Base-by-base conservation (phyloP, 257 asterid genomes). In the Scutellaria minor region DNA sequence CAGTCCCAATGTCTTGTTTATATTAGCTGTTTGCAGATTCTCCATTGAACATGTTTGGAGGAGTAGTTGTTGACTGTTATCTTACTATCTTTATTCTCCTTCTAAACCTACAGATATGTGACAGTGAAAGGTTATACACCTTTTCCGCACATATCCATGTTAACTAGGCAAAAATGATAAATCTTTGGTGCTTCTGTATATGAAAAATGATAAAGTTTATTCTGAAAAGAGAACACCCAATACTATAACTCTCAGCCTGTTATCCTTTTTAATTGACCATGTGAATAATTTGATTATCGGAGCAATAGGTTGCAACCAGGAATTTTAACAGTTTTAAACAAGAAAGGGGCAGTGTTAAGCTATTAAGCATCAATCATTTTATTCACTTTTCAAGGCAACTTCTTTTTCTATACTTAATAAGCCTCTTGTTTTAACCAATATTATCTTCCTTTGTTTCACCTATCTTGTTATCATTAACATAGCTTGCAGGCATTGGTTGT, bases 31-130 rank as follows among this genome's bases (percentile, higher is more conserved):
- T 24, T 60, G 52, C 27, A 10, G 4, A 65, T 46, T 66, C 54
- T 60, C 72, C 27, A 41, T 52, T 22, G 5, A 27, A 64, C 31
- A 15, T 24, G 48, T 15, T 63, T 57, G 53, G 53, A 39, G 31
- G 68, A 15, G 65, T 70, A 11, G 58, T 74, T 68, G 42, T 37
- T 51, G 60, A 20, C 40, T 65, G 40, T 50, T 59, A 44, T 22
- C 22, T 31, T n/a, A 15, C 48, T 42, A 6, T n/a, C 18, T 63
- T 55, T 44, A 12, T 39, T 40, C 13, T 24, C 27, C 27, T 22
- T 13, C 13, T 47, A 54, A 46, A 77, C 40, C 20, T 54, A 27
- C 18, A n/a, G 37, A 68, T 31, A 47, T 56, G 27, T 46, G 11
- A 55, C 7, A 6, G 6, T 61, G 4, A 20, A 14, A 52, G 14